These are phyloP conservation scores for Diaporthe vexans DNA, from an alignment of 2,329 filamentous ascomycete species.

Conservation along the genomic window DNA sequence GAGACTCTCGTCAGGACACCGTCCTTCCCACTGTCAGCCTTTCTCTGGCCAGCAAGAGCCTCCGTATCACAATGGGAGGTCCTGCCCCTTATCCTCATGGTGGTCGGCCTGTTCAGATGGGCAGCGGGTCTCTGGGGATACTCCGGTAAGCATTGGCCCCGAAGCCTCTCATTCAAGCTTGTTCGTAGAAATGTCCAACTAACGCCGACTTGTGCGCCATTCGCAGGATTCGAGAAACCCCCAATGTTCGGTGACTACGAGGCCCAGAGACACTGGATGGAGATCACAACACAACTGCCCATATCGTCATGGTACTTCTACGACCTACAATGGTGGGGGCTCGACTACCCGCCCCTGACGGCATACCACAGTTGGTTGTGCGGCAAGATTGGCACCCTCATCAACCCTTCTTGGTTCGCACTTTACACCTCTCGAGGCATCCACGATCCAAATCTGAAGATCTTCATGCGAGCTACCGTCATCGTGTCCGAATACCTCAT, in stretches of 20 bases:
- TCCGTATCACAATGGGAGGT: constrained; percentile 93
- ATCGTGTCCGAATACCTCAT: constrained; percentile 91
- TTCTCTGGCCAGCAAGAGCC: constrained; percentile 91
- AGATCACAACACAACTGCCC: constrained; percentile 89
- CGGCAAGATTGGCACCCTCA: constrained; percentile 84
- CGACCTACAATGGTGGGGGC: constrained; percentile 95
- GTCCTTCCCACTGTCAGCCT: constrained; percentile 91
- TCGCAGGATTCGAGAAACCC: constrained; percentile 80
- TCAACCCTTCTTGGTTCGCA: constrained; percentile 89
- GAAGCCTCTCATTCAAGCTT: background rate
- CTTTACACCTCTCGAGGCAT: constrained; percentile 85
- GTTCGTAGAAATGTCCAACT: background rate
- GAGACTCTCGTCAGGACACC: constrained; percentile 71
- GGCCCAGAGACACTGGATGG: constrained; percentile 99
- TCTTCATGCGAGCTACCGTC: constrained; percentile 96
- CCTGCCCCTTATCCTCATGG: constrained; percentile 89
- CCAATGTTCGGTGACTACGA: constrained; percentile 98
- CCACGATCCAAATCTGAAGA: constrained; percentile 84
- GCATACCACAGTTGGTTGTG: constrained; percentile 99
- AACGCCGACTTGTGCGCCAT: constrained; percentile 32
- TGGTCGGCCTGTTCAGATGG: constrained; percentile 93
- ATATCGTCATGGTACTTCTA: constrained; percentile 98
- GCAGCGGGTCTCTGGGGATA: constrained; percentile 94
- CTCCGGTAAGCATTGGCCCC: constrained; percentile 75
- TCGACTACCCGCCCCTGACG: constrained; percentile 97